Evolutionary conservation across 768 basidiomycete species (phyloP).

Genomic region (Mycena crocata): DNA sequence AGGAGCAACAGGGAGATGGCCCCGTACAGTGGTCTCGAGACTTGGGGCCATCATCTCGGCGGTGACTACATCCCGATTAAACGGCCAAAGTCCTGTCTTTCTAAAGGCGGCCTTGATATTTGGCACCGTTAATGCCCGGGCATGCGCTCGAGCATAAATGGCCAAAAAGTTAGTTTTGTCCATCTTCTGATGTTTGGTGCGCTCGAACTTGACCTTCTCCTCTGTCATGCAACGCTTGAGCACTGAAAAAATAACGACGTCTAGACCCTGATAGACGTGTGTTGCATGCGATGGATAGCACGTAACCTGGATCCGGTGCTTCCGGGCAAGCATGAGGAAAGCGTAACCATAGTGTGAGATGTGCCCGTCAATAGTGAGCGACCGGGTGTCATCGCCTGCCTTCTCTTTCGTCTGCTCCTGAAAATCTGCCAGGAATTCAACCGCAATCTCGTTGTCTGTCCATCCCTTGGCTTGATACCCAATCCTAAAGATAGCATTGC

Average conservation of each 20-base stretch:
- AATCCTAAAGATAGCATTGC: not conserved
- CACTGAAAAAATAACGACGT: constrained; percentile 49
- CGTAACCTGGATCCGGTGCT: constrained; percentile 51
- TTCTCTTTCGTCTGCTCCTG: constrained; percentile 51
- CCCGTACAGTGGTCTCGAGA: constrained; percentile 38
- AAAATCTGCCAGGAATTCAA: constrained; percentile 53
- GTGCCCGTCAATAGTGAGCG: constrained; percentile 61
- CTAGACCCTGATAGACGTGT: constrained; percentile 58
- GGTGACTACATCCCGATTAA: constrained; percentile 47
- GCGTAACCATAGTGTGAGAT: constrained; percentile 52
- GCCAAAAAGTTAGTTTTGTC: constrained; percentile 51
- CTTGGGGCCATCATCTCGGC: constrained; percentile 50
- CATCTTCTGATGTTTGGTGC: constrained; percentile 35
- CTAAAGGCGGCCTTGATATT: constrained; percentile 44
- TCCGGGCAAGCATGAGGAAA: constrained; percentile 52
- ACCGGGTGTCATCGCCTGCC: constrained; percentile 38
- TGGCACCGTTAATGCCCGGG: constrained; percentile 40
- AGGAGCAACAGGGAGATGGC: constrained; percentile 37
- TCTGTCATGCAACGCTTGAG: constrained; percentile 46
- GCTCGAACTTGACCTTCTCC: constrained; percentile 28
- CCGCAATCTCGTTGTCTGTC: constrained; percentile 51
- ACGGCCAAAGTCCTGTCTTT: constrained; percentile 53
- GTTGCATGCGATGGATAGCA: constrained; percentile 60
- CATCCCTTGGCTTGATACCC: constrained; percentile 44
- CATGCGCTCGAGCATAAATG: constrained; percentile 48